phyloP scores from a whole-genome alignment of 495 filamentous ascomycete species.

The Daldinia childiae region DNA sequence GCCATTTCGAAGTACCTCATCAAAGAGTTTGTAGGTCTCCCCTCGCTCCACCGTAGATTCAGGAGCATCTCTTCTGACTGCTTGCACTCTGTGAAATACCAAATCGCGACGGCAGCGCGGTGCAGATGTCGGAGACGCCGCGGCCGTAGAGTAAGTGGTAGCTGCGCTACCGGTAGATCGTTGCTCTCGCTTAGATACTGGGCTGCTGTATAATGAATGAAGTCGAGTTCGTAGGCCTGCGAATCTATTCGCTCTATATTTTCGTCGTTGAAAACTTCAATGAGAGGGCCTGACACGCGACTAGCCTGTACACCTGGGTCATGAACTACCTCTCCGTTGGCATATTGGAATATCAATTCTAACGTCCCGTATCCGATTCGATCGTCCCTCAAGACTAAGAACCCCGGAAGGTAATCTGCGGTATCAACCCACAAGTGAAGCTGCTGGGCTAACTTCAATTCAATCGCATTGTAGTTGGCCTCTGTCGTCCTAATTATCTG shows the following conservation, averaged over 20 bases:
- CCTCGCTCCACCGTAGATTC: conserved; percentile 15
- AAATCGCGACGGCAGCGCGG: conserved; percentile 25
- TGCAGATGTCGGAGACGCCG: conserved; percentile 29
- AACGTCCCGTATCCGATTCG: conserved; percentile 31
- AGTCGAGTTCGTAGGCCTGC: conserved; percentile 29
- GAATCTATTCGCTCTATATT: conserved; percentile 8
- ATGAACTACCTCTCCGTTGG: conserved; percentile 39
- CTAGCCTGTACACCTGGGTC: conserved; percentile 30
- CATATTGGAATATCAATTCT: conserved; percentile 37
- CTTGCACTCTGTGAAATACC: conserved; percentile 30
- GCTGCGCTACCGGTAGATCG: conserved; percentile 17
- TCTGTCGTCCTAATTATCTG: conserved; percentile 41
- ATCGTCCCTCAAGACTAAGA: conserved; percentile 8
- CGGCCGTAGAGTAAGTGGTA: conserved; percentile 21
- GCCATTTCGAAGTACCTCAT: conserved; percentile 44
- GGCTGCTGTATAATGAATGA: conserved; percentile 42
- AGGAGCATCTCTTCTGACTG: conserved; percentile 19
- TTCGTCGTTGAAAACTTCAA: conserved; percentile 11
- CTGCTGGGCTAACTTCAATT: conserved; percentile 41
- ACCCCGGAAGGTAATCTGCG: conserved; percentile 33
- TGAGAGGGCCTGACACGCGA: conserved; percentile 27
- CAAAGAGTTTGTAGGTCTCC: neutral
- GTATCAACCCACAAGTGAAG: conserved; percentile 44
- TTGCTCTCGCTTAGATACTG: conserved; percentile 38
- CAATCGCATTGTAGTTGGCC: conserved; percentile 30